Percentiles rank a stretch among this genome's conserved stretches.
phyloP scores from a whole-genome alignment of 2,329 filamentous ascomycete genomes.

The Botryosphaeria dothidea region DNA sequence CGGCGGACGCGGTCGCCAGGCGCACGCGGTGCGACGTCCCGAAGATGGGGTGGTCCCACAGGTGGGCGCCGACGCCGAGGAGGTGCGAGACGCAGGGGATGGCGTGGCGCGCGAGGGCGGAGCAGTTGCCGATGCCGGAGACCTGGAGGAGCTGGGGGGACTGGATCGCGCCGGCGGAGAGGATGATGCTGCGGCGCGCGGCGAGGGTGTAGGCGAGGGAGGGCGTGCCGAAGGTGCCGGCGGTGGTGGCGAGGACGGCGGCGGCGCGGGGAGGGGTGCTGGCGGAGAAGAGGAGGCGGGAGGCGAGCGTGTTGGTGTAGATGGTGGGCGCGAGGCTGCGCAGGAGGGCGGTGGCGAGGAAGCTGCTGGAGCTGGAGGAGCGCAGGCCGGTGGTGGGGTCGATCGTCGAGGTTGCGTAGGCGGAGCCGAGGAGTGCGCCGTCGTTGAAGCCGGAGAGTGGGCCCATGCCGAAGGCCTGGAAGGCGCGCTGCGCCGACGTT shows the following conservation, averaged over 20 bases:
- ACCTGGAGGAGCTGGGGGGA: conserved; percentile 60
- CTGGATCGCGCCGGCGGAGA: conserved; percentile 34
- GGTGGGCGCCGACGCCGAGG: conserved; percentile 17
- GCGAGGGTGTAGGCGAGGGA: not conserved
- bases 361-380: conserved; percentile 24
- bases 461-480: conserved; percentile 11
- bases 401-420: conserved; percentile 25
- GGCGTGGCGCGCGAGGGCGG: not conserved
- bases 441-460: not conserved
- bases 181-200: not conserved
- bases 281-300: conserved; percentile 32
- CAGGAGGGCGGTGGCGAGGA: conserved; percentile 26
- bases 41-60: conserved; percentile 11
- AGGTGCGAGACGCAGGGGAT: conserved; percentile 15
- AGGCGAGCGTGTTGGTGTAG: conserved; percentile 31
- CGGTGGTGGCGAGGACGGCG: conserved; percentile 21
- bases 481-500: not conserved
- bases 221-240: conserved; percentile 2
- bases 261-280: conserved; percentile 20
- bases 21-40: not conserved
- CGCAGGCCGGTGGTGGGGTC: conserved; percentile 26
- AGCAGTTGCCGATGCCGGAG: conserved; percentile 15
- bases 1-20: not conserved
- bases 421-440: conserved; percentile 1
- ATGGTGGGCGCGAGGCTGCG: not conserved